A percentile compares a stretch with the other conserved stretches of the same genome.
Evolutionary conservation across 2,329 filamentous ascomycete species (phyloP).

Genomic region (Mycosphaerella arachidis): DNA sequence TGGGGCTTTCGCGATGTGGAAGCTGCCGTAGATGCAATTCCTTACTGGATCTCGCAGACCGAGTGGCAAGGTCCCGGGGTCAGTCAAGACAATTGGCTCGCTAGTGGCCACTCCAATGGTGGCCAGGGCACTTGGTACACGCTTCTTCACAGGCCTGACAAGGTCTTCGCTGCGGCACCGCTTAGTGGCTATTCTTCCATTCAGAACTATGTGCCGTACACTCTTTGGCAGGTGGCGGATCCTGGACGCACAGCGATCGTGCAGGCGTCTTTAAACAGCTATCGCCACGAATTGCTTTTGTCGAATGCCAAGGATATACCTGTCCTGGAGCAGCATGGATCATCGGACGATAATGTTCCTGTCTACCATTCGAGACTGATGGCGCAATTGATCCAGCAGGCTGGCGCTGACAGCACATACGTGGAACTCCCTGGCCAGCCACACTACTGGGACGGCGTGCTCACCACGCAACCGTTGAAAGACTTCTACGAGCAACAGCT

Average conservation of each 20-base stretch:
- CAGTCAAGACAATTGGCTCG: conserved; percentile 47
- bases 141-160: conserved; percentile 53
- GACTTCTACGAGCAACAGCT: conserved; percentile 46
- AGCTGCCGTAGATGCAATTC: conserved; percentile 48
- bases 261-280: conserved; percentile 48
- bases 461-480: conserved; percentile 48
- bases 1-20: conserved; percentile 56
- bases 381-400: conserved; percentile 45
- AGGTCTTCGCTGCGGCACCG: conserved; percentile 52
- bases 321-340: conserved; percentile 54
- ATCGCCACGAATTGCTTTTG: conserved; percentile 53
- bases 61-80: conserved; percentile 48
- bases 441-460: conserved; percentile 54
- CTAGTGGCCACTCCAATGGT: conserved; percentile 57
- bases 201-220: conserved; percentile 56
- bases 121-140: conserved; percentile 57
- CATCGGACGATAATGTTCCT: conserved; percentile 55
- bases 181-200: conserved; percentile 57
- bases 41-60: conserved; percentile 46
- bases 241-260: conserved; percentile 47
- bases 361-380: conserved; percentile 54
- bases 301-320: conserved; percentile 50
- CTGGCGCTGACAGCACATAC: conserved; percentile 43
- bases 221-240: conserved; percentile 53
- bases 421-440: conserved; percentile 46